Percentiles rank a stretch among this genome's conserved stretches.
Conservation (phyloP, 1,284 basidiomycete genomes). For the Tremellales sp. region DNA sequence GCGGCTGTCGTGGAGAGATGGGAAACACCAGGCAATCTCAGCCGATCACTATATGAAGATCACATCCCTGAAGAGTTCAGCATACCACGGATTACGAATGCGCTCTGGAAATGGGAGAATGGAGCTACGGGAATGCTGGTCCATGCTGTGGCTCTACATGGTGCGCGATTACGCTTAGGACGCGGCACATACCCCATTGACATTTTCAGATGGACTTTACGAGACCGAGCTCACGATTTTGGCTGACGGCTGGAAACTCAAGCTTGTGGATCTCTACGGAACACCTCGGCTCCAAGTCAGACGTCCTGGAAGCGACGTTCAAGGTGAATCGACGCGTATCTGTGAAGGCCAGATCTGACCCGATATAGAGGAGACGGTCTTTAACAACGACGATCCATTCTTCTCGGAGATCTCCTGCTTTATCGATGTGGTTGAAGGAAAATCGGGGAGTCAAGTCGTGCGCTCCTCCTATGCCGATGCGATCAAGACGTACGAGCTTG, state of each 20-base stretch:
- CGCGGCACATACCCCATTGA: no score
- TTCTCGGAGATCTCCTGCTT: conserved; percentile 19
- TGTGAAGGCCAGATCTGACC: no score
- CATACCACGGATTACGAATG: conserved; percentile 23
- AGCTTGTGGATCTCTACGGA: conserved; percentile 25
- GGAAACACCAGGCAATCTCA: not conserved
- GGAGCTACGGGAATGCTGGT: conserved; percentile 16
- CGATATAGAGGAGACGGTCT: conserved; percentile 1
- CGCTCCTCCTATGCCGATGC: conserved; percentile 26
- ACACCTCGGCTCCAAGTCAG: conserved; percentile 22
- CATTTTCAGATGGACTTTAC: conserved; percentile 19
- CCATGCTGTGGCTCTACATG: conserved; percentile 22
- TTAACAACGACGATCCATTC: conserved; percentile 23
- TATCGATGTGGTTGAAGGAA: conserved; percentile 28
- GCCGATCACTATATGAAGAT: not conserved
- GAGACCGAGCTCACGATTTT: conserved; percentile 24
- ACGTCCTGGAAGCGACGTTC: conserved; percentile 16
- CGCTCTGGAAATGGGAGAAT: conserved; percentile 20
- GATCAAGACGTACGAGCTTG: conserved; percentile 23
- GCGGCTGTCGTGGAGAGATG: not conserved
- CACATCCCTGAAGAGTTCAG: conserved; percentile 3
- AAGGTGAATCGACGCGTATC: no score
- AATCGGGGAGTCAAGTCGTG: conserved; percentile 11
- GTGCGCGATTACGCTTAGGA: conserved; percentile 3
- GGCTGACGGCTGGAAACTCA: conserved; percentile 32